Evolutionary conservation across 2,329 filamentous ascomycete species (phyloP), one percentile per base, ranked within the genome.

Genomic region (Cladosporium sp.): DNA sequence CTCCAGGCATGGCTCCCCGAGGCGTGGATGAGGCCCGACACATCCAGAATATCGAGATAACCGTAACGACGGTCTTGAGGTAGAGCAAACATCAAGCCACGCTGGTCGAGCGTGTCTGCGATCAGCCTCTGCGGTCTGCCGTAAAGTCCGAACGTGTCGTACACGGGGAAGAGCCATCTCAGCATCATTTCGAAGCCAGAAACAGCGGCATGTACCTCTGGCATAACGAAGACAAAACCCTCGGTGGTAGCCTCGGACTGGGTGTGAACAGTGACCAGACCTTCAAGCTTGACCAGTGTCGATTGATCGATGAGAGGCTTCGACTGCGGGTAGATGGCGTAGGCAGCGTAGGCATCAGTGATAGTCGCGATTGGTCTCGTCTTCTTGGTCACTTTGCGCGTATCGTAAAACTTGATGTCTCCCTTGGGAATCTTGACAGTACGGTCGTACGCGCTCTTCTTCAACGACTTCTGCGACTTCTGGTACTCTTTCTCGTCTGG

Each of bases 41-140:
- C 88, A 64, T 99, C 93, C 50, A 91, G 71, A 30, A 90, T 83
- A 63, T 97, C 93, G 20, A 99, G 73, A 63, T 97, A 97, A 0
- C 92, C 91, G 62, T 95, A 95, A 57, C 88, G 81, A 47, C 85
- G 83, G 60, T 93, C 84, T 60, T 88, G 89, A 0, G 93, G 92
- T 85, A 99, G 95, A 5, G 91, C 93, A 68, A 97, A 99, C 93
- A 99, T 99, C 57, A 99, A 77, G 51, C 93, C 95, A 40, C 89
- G 83, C 3, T 88, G 77, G 68, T 97, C 91, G 39, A 91, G 80
- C 0, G 88, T 85, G 64, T 95, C 95, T 2, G 93, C 89, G 29
- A 96, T 84, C 39, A 99, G 77, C 54, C 89, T 84, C 22, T 82
- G 87, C 0, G 93, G 93, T 18, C 93, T 86, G 22, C 93, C 93